phyloP scores from a whole-genome alignment of 1,284 basidiomycete species.

The Peniophora sp. region DNA sequence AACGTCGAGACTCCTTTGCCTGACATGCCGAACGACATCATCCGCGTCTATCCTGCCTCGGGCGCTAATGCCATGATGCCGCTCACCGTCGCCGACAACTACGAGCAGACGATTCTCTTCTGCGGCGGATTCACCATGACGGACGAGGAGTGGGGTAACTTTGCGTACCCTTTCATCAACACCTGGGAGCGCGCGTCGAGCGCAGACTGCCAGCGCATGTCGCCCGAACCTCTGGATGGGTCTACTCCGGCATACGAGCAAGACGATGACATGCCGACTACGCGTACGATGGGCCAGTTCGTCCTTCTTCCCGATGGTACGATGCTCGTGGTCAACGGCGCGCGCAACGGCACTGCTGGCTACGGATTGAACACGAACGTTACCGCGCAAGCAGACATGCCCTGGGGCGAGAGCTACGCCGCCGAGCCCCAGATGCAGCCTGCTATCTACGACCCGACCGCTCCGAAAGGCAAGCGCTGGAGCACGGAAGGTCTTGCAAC shows the following conservation, averaged over 20 bases:
- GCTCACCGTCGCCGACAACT: constrained; percentile 84
- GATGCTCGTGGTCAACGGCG: constrained; percentile 74
- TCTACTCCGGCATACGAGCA: constrained; percentile 46
- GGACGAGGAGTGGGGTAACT: constrained; percentile 65
- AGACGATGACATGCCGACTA: constrained; percentile 70
- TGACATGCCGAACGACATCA: constrained; percentile 57
- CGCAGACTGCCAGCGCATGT: constrained; percentile 64
- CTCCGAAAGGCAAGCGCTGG: constrained; percentile 64
- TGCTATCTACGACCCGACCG: constrained; percentile 71
- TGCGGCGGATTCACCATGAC: constrained; percentile 82
- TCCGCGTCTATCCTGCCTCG: constrained; percentile 89
- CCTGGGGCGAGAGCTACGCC: constrained; percentile 56
- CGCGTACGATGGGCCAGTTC: constrained; percentile 84
- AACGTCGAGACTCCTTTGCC: constrained; percentile 58
- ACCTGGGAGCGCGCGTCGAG: constrained; percentile 62
- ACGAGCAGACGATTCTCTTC: constrained; percentile 79
- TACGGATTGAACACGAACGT: constrained; percentile 49
- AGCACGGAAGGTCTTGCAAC: constrained; percentile 55
- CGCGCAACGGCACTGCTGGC: constrained; percentile 68
- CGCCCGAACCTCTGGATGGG: constrained; percentile 69
- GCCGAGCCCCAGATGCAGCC: constrained; percentile 61
- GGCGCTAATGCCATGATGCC: constrained; percentile 89
- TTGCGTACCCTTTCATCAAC: constrained; percentile 58
- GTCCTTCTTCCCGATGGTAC: constrained; percentile 74
- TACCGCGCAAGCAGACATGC: constrained; percentile 43